Percentiles rank a stretch among this genome's conserved stretches.
Evolutionary conservation across 2,329 filamentous ascomycete species (phyloP).

Genomic region (Sporothrix protearum): DNA sequence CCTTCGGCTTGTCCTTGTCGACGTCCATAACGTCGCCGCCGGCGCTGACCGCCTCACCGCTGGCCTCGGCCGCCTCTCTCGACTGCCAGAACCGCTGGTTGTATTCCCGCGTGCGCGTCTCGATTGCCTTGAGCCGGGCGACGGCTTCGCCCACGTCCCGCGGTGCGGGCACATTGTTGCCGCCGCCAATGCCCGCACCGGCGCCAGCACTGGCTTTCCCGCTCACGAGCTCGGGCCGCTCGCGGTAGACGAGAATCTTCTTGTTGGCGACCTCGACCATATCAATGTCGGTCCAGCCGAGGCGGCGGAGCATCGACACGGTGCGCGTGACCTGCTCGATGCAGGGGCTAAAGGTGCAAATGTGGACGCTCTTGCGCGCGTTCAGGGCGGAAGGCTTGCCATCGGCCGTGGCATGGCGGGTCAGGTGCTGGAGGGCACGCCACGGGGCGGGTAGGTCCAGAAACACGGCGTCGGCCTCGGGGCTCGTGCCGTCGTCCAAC

Average conservation of each 20-base stretch:
- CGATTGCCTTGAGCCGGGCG: conserved; percentile 66
- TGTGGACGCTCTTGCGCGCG: conserved; percentile 65
- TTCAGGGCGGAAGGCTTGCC: conserved; percentile 57
- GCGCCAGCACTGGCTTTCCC: conserved; percentile 58
- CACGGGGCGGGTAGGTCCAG: conserved; percentile 78
- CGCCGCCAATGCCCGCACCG: conserved; percentile 40
- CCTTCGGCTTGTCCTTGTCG: conserved; percentile 28
- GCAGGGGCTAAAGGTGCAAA: conserved; percentile 95
- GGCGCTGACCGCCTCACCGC: neutral
- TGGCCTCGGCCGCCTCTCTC: conserved; percentile 13
- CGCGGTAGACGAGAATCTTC: conserved; percentile 75
- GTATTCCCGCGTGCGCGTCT: conserved; percentile 64
- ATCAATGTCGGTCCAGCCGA: conserved; percentile 87
- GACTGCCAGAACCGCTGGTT: conserved; percentile 32
- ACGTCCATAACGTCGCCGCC: conserved; percentile 27
- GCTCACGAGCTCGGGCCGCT: conserved; percentile 68
- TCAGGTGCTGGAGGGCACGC: conserved; percentile 73
- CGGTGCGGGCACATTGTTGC: conserved; percentile 46
- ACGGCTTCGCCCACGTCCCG: conserved; percentile 78
- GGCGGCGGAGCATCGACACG: conserved; percentile 70
- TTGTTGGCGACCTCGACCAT: conserved; percentile 87
- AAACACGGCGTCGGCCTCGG: conserved; percentile 68
- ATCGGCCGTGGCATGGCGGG: conserved; percentile 41
- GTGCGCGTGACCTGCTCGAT: conserved; percentile 94
- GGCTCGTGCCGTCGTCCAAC: conserved; percentile 55